These are phyloP conservation scores for Melanomma pulvis-pyrius DNA, from an alignment of 495 filamentous ascomycete species.

Conservation along the genomic window DNA sequence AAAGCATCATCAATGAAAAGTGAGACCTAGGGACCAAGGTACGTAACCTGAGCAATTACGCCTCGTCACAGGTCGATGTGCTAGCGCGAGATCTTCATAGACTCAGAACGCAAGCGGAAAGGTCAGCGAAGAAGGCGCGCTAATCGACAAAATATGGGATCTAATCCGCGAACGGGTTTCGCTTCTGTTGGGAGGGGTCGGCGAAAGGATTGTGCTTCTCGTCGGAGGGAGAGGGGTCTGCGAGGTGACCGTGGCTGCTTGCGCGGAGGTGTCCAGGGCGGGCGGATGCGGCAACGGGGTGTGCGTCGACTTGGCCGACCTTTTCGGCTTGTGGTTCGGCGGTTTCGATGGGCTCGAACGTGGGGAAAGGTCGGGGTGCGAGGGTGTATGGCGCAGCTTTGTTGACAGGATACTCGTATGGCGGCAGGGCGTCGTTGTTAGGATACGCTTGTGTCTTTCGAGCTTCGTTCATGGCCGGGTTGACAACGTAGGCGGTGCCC, in stretches of 20 bases:
- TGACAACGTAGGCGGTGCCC: constrained; percentile 39
- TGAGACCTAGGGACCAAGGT: constrained; percentile 40
- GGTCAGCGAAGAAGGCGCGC: constrained; percentile 43
- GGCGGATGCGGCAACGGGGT: constrained; percentile 39
- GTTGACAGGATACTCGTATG: constrained; percentile 40
- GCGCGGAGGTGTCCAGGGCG: constrained; percentile 43
- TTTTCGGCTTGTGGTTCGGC: constrained; percentile 33
- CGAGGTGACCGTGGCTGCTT: constrained; percentile 44
- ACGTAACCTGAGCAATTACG: constrained; percentile 48
- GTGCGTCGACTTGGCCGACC: constrained; percentile 42
- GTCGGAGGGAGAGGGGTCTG: constrained; percentile 39
- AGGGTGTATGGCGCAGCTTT: constrained; percentile 43
- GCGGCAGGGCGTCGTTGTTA: constrained; percentile 33
- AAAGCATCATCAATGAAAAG: constrained; percentile 21
- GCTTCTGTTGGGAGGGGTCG: constrained; percentile 34
- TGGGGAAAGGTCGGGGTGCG: constrained; percentile 42
- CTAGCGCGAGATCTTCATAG: constrained; percentile 30
- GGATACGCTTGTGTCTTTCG: constrained; percentile 11
- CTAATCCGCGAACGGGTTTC: constrained; percentile 44
- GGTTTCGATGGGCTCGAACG: constrained; percentile 26
- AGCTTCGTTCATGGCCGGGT: constrained; percentile 23
- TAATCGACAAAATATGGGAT: constrained; percentile 33
- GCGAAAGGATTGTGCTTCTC: constrained; percentile 38
- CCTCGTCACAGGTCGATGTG: constrained; percentile 35
- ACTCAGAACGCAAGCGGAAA: constrained; percentile 40